Percentiles rank a stretch among this genome's conserved stretches.
Evolutionary conservation across 1,284 basidiomycete species (phyloP).

Genomic region (Mycosarcoma mackinlayi): DNA sequence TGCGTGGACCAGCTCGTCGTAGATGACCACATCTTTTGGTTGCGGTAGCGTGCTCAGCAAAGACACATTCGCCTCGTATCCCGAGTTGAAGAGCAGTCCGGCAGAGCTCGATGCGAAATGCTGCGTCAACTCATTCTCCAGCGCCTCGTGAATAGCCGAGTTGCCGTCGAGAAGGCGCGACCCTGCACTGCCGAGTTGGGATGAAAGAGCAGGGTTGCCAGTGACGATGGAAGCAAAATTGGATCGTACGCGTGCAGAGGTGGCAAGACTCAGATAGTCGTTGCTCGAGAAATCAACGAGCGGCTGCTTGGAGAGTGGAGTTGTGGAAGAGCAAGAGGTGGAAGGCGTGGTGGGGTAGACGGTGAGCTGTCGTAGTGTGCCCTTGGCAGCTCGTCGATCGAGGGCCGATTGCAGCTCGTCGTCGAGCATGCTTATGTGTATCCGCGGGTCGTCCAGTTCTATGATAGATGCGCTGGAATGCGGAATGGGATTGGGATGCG

Average conservation of each 20-base stretch:
- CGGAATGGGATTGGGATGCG: too few relatives aligned
- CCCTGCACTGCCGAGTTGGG: slow-evolving; percentile 79
- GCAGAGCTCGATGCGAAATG: slow-evolving; percentile 71
- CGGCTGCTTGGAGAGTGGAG: slow-evolving; percentile 10
- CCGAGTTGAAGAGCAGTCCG: slow-evolving; percentile 87
- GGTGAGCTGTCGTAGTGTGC: slow-evolving; percentile 56
- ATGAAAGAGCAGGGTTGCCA: slow-evolving; percentile 6
- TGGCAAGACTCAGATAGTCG: slow-evolving; percentile 89
- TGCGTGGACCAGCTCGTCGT: slow-evolving; percentile 91
- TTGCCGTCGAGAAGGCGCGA: slow-evolving; percentile 88
- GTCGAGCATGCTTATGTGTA: slow-evolving; percentile 47
- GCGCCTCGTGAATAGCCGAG: slow-evolving; percentile 51
- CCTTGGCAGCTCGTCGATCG: slow-evolving; percentile 46
- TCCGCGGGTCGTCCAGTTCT: too few relatives aligned
- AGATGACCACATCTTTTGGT: slow-evolving; percentile 80
- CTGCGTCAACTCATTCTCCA: slow-evolving; percentile 52
- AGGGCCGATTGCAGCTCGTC: slow-evolving; percentile 56
- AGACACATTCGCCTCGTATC: slow-evolving; percentile 92
- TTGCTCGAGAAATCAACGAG: slow-evolving; percentile 84
- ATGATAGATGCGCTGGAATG: too few relatives aligned
- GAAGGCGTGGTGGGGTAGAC: slow-evolving; percentile 32
- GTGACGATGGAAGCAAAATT: slow-evolving; percentile 33
- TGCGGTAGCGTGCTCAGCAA: slow-evolving; percentile 87
- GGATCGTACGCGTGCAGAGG: slow-evolving; percentile 72
- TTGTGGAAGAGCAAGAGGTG: slow-evolving; percentile 7